A percentile compares a stretch with the other conserved stretches of the same genome.
Evolutionary conservation across 140 eudicot genomes (phyloP).

Genomic region (Bidens hawaiensis): DNA sequence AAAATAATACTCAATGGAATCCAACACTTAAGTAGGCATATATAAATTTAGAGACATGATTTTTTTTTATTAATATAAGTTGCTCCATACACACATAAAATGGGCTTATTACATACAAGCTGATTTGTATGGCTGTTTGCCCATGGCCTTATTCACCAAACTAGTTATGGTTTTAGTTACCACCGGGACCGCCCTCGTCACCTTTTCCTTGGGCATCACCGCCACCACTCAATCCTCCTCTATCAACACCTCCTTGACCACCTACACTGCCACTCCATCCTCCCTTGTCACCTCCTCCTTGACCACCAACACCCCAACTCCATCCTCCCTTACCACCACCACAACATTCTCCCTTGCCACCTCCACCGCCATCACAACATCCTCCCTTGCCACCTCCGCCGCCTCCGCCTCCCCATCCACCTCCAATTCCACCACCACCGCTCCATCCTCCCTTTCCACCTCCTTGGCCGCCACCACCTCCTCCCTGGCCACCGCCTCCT

Average conservation of each 20-base stretch:
- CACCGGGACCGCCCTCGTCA: neutral
- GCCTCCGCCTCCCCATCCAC: neutral
- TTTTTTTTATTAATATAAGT: neutral
- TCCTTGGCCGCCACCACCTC: constrained; percentile 2
- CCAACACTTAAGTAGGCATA: neutral
- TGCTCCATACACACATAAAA: neutral
- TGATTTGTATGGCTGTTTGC: neutral
- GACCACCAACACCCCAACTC: constrained; percentile 11
- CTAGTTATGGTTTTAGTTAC: constrained; percentile 9
- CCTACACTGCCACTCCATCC: constrained; percentile 11
- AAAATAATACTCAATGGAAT: neutral
- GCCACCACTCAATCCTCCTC: neutral
- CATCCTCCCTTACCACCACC: constrained; percentile 12
- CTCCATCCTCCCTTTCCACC: constrained; percentile 19
- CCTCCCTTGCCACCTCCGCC: too few species aligned
- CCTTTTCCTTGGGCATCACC: constrained; percentile 4
- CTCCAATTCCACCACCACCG: constrained; percentile 1
- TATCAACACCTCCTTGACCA: constrained; percentile 4
- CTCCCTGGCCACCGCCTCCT: constrained; percentile 33
- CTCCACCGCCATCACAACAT: neutral
- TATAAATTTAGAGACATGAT: neutral
- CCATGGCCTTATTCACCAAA: constrained; percentile 24
- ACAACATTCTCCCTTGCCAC: neutral
- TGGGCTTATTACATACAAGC: neutral
- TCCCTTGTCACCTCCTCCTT: constrained; percentile 9